These are phyloP conservation scores for Curvularia spicifera DNA, from an alignment of 2,329 filamentous ascomycete species.

Conservation along the genomic window DNA sequence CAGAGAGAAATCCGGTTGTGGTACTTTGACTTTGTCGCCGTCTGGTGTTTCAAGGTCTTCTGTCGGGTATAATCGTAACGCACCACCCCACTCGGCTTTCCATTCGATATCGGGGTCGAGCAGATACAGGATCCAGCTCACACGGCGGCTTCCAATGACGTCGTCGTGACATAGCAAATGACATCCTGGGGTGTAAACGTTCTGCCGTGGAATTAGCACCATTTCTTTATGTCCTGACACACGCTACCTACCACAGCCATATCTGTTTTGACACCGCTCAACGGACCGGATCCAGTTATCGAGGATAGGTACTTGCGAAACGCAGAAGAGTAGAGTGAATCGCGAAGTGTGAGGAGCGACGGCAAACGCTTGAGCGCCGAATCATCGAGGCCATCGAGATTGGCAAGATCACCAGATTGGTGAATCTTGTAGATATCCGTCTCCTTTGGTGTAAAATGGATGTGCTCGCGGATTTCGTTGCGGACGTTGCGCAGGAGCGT, in stretches of 20 bases:
- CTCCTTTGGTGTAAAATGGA: constrained; percentile 97
- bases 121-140: constrained; percentile 97
- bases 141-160: constrained; percentile 93
- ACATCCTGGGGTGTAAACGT: constrained; percentile 95
- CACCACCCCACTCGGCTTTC: constrained; percentile 92
- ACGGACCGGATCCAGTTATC: constrained; percentile 82
- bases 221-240: neutral
- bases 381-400: constrained; percentile 91
- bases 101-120: constrained; percentile 90
- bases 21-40: constrained; percentile 78
- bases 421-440: constrained; percentile 99
- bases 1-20: constrained; percentile 77
- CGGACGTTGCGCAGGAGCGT: constrained; percentile 84
- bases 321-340: constrained; percentile 87
- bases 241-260: constrained; percentile 76
- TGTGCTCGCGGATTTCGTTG: constrained; percentile 84
- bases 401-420: constrained; percentile 96
- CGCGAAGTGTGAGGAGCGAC: constrained; percentile 87
- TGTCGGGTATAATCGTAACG: constrained; percentile 83
- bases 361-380: constrained; percentile 84
- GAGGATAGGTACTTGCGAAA: constrained; percentile 89
- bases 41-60: constrained; percentile 68
- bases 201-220: constrained; percentile 51
- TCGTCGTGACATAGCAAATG: constrained; percentile 97
- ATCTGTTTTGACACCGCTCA: constrained; percentile 94